Evolutionary conservation across 768 basidiomycete species (phyloP).

Genomic region (Dentipellis sp.): DNA sequence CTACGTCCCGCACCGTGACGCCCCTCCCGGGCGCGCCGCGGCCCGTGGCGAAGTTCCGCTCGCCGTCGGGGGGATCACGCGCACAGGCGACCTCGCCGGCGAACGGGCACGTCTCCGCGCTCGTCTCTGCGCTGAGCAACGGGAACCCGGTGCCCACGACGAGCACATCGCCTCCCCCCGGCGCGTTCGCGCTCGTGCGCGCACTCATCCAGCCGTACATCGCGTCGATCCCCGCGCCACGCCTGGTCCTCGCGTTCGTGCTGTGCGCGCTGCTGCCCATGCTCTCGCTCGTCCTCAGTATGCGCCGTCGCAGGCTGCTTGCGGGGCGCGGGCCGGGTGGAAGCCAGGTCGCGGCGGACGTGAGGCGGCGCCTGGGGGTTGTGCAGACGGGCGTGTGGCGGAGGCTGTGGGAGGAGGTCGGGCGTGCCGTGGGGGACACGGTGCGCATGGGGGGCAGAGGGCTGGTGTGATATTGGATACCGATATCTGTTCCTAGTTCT

Average conservation of each 20-base stretch:
- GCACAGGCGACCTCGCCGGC: background rate
- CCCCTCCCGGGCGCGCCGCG: background rate
- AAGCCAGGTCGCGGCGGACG: constrained; percentile 6
- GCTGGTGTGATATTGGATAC: constrained; percentile 4
- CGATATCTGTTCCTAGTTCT: too few species aligned
- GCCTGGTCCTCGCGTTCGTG: constrained; percentile 2
- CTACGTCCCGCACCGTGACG: constrained; percentile 1
- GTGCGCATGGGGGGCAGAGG: constrained; percentile 14
- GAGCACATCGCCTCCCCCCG: background rate
- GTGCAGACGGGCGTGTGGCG: constrained; percentile 5
- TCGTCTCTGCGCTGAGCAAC: background rate
- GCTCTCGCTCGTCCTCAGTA: constrained; percentile 7
- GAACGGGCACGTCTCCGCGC: background rate
- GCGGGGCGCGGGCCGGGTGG: background rate
- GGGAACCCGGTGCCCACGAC: background rate
- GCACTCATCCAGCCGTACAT: constrained; percentile 5
- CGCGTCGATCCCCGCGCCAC: background rate
- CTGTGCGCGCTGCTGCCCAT: constrained; percentile 10
- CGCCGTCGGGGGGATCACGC: background rate
- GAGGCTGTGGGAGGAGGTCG: constrained; percentile 9
- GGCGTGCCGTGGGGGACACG: constrained; percentile 11
- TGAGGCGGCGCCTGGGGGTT: constrained; percentile 10
- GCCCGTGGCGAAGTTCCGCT: background rate
- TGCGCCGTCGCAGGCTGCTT: constrained; percentile 1
- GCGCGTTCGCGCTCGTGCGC: constrained; percentile 1